These are phyloP conservation scores for Cladosporium oxysporum DNA, from an alignment of 2,329 filamentous ascomycete species.

Conservation along the genomic window DNA sequence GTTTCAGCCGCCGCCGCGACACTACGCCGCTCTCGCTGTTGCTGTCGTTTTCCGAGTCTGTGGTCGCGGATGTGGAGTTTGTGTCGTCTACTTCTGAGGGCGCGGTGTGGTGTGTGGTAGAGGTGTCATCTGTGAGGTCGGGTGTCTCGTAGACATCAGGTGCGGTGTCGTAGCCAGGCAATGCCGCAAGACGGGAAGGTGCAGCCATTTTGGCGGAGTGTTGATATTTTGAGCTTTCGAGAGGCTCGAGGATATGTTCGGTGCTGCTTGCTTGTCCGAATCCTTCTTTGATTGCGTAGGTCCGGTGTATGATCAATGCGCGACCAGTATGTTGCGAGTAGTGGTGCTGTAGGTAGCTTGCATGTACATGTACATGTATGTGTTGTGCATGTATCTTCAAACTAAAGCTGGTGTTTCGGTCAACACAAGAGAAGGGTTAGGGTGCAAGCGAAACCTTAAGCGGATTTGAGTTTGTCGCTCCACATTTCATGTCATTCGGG, in stretches of 20 bases:
- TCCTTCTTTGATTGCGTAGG: neutral
- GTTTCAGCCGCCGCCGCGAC: conserved; percentile 72
- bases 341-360: neutral
- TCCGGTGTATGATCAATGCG: neutral
- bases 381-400: neutral
- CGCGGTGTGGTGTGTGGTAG: conserved; percentile 37
- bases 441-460: neutral
- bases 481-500: neutral
- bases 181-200: conserved; percentile 25
- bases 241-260: neutral
- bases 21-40: conserved; percentile 59
- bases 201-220: conserved; percentile 18
- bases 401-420: neutral
- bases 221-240: neutral
- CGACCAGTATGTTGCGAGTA: neutral
- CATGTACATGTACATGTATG: neutral
- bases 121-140: conserved; percentile 85
- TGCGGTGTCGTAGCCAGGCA: conserved; percentile 64
- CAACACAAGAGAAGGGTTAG: neutral
- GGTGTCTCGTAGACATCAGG: conserved; percentile 97
- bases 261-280: neutral
- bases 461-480: neutral
- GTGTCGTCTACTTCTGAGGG: conserved; percentile 20
- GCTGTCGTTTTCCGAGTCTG: conserved; percentile 42
- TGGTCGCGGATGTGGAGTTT: conserved; percentile 34